Base-by-base conservation (phyloP, 805 yeast species). In the Starmerella vaccinii region DNA sequence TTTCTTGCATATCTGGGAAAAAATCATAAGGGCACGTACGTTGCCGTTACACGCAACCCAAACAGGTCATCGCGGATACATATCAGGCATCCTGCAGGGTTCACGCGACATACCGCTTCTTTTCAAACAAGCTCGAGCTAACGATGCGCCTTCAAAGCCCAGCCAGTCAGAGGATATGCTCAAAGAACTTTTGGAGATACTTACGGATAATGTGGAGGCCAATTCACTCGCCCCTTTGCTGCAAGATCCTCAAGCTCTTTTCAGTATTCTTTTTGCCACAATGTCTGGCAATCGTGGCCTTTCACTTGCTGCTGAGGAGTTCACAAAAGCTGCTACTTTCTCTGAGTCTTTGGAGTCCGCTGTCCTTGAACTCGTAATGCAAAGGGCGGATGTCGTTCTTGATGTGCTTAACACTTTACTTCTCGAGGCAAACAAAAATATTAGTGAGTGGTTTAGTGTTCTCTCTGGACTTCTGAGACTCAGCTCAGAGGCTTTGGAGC, bases 401-500 rank as follows among this genome's bases (percentile, higher is more conserved):
- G 23, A 21, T 10, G 51, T 34, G 6, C 5, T 55, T n/a, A 42
- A 46, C 19, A 19, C 42, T 4, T 24, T 55, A 1, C 27, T 50
- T 2, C 4, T 21, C 7, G 55, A 49, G 5, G 54, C 58, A 1
- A 12, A 47, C 3, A 40, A 42, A 9, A 47, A 47, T 3, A 15
- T 24, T 6, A 29, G 38, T 3, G 19, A 49, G 1, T 54, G 53
- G 57, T 48, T 55, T 1, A 46, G 51, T 8, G 51, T 44, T 2
- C 23, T 55, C 30, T 50, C 58, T 1, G 58, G 58, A 2, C 26
- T 55, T 6, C 21, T 50, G 12, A 8, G 37, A 27, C 32, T 54
- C n/a, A 9, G 49, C n/a, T 24, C 38, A 15, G 21, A 7, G n/a
- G 37, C 46, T 3, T 18, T 54, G 12, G 58, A 55, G 27, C 46